Percentiles rank a stretch among this genome's conserved stretches.
Conservation (phyloP, 805 yeast genomes). For the Yarrowia sp. region DNA sequence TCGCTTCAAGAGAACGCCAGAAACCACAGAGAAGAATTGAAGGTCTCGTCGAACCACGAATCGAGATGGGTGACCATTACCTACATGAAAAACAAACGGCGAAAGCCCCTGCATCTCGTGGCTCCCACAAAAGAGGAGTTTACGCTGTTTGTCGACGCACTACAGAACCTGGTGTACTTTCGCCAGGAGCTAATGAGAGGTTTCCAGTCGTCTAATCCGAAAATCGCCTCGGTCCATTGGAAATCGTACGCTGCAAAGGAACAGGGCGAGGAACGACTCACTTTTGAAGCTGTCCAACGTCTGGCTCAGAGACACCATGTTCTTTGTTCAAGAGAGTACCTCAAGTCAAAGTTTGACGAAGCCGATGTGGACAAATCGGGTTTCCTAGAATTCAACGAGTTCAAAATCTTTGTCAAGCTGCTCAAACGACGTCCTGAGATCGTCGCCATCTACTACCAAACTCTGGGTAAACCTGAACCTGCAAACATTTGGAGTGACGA, state of each 20-base stretch:
- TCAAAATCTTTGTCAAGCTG: conserved; percentile 72
- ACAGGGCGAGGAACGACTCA: conserved; percentile 47
- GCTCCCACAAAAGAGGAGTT: conserved; percentile 62
- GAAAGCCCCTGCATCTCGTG: conserved; percentile 80
- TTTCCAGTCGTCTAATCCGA: conserved; percentile 66
- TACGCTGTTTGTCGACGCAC: conserved; percentile 61
- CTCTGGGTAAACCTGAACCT: conserved; percentile 42
- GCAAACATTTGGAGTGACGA: conserved; percentile 18
- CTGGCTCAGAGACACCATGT: conserved; percentile 74
- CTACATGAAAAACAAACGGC: conserved; percentile 65
- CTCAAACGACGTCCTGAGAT: conserved; percentile 74
- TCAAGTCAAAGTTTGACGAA: conserved; percentile 59
- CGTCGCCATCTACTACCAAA: conserved; percentile 55
- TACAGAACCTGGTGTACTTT: conserved; percentile 61
- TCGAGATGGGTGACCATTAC: conserved; percentile 81
- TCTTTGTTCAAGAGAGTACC: conserved; percentile 63
- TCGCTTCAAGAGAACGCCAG: conserved; percentile 73
- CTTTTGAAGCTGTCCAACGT: conserved; percentile 71
- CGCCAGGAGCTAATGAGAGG: conserved; percentile 69
- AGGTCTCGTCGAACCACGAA: conserved; percentile 69
- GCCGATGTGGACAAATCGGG: conserved; percentile 61
- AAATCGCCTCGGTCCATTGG: conserved; percentile 73
- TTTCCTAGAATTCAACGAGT: conserved; percentile 71
- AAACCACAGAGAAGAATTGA: conserved; percentile 85
- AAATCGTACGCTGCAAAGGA: conserved; percentile 53